Percentiles rank a stretch among this genome's conserved stretches.
Conservation (phyloP, 2,329 filamentous ascomycete species). For the Exophiala sideris region DNA sequence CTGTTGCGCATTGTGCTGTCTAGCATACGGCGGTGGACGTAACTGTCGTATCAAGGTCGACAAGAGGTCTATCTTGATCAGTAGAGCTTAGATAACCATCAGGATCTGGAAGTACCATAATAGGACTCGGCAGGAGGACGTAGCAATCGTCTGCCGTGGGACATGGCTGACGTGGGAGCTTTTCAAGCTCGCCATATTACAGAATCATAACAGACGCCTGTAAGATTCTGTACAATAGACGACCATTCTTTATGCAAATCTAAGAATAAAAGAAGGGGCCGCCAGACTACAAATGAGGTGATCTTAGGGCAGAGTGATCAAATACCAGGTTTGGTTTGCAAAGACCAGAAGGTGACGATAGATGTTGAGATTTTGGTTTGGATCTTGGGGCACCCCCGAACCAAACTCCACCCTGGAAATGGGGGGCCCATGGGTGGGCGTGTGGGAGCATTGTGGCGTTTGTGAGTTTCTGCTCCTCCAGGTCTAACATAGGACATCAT, state of each 20-base stretch:
- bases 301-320: no score
- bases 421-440: no score
- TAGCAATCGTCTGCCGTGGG: constrained; percentile 20
- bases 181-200: constrained; percentile 24
- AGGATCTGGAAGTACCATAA: constrained; percentile 14
- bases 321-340: background rate
- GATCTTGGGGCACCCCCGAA: no score
- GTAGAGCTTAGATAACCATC: background rate
- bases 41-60: constrained; percentile 32
- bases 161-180: constrained; percentile 21
- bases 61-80: constrained; percentile 34
- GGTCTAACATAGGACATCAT: background rate
- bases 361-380: no score
- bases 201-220: background rate
- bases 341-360: background rate
- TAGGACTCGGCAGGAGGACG: constrained; percentile 20
- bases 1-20: constrained; percentile 18
- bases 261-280: background rate
- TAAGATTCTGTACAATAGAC: background rate
- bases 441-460: no score
- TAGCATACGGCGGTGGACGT: constrained; percentile 14
- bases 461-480: no score
- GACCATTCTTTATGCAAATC: constrained; percentile 3
- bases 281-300: no score
- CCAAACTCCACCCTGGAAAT: no score